phyloP scores from a whole-genome alignment of 371 early-diverging fungal genomes.

The Coemansia sp. region DNA sequence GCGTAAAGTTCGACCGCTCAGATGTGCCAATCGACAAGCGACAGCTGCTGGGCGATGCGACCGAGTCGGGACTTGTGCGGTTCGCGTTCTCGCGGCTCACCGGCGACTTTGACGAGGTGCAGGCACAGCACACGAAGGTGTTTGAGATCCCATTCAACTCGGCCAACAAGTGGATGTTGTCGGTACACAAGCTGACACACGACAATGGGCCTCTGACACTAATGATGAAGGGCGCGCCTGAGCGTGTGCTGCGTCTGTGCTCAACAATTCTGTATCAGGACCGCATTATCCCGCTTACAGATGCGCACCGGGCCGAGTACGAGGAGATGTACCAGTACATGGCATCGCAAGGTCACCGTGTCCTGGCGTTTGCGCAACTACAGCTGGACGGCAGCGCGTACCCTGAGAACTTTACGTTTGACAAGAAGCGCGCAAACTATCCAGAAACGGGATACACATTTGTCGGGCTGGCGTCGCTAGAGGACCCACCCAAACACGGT shows the following conservation, averaged over 20 bases:
- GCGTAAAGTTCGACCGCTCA: slow-evolving; percentile 82
- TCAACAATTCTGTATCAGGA: slow-evolving; percentile 60
- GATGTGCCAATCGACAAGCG: slow-evolving; percentile 79
- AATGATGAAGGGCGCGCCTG: slow-evolving; percentile 93
- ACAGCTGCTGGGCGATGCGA: slow-evolving; percentile 84
- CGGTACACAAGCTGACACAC: slow-evolving; percentile 77
- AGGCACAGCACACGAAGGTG: slow-evolving; percentile 74
- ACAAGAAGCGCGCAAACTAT: slow-evolving; percentile 72
- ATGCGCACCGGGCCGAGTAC: slow-evolving; percentile 62
- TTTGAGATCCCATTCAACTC: slow-evolving; percentile 97
- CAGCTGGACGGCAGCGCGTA: slow-evolving; percentile 64
- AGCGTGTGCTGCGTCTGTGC: slow-evolving; percentile 82
- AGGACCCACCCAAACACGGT: slow-evolving; percentile 96
- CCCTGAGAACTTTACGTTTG: slow-evolving; percentile 71
- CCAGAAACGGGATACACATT: slow-evolving; percentile 73
- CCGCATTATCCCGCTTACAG: slow-evolving; percentile 58
- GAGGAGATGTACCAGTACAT: slow-evolving; percentile 75
- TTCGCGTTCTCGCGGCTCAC: slow-evolving; percentile 69
- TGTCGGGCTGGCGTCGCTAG: slow-evolving; percentile 82
- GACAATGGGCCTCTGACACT: slow-evolving; percentile 67
- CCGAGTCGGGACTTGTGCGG: slow-evolving; percentile 85
- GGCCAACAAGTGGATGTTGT: slow-evolving; percentile 91
- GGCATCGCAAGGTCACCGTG: slow-evolving; percentile 93
- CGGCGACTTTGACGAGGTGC: slow-evolving; percentile 64
- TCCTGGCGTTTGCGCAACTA: slow-evolving; percentile 86